Base-by-base conservation (phyloP, 768 basidiomycete genomes). In the Lactifluus piperatus region DNA sequence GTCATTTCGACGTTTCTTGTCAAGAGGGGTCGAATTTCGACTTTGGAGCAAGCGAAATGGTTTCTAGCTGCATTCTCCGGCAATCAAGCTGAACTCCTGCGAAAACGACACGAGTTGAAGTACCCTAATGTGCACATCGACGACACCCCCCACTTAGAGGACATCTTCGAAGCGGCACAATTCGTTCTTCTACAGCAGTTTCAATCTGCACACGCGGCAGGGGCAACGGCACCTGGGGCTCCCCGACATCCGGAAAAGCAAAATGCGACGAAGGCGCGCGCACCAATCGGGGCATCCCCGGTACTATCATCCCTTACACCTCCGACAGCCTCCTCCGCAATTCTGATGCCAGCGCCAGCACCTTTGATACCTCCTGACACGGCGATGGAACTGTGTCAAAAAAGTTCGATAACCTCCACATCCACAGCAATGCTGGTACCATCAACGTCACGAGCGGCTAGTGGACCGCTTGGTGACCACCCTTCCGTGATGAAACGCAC, bases 401-500 rank as follows among this genome's bases (percentile, higher is more conserved):
- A 44, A 5, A 2, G 43, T 44, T 22, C 20, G 5, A n/a, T 5
- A n/a, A 6, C 41, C 7, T 9, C n/a, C 3, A 20, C 16, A 9
- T 13, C 22, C 4, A 44, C 43, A 11, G 11, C 22, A 3, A 13
- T 13, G 22, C 4, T 22, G 24, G 43, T 22, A 44, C 11, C 11
- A 44, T 44, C 22, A 8, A 44, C 22, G 11, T 24, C 43, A 44
- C 43, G 3, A 44, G 22, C 43, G 9, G 20, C 43, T 50, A 78
- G 79, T 63, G 73, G 75, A 48, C 77, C 75, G 2, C 83, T 27
- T 32, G 8, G 8, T 44, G 22, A 16, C 43, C 22, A 5, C 20
- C 11, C 9, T 44, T n/a, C 41, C 5, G 41, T 41, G n/a, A 20
- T 41, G 41, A 9, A 20, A 20, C 43, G 91, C 14, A 85, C 87